These are phyloP conservation scores for Astrephomene gubernaculifera DNA, from an alignment of 139 green algal species.

Conservation along the genomic window DNA sequence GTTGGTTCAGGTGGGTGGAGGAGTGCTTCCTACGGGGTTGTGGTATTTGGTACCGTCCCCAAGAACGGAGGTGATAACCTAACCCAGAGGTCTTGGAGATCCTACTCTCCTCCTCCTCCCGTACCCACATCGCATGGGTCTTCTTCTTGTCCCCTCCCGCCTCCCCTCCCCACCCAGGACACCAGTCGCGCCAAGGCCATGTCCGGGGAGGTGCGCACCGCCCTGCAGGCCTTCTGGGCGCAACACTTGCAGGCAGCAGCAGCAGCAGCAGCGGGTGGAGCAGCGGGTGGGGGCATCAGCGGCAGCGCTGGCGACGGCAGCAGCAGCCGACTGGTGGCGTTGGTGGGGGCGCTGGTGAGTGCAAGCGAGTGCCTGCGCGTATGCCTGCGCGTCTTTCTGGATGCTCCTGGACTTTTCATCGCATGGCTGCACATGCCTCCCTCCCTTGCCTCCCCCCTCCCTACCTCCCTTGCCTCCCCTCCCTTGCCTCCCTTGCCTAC, in stretches of 20 bases:
- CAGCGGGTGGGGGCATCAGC: background rate
- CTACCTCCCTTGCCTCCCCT: background rate
- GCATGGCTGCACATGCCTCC: no score
- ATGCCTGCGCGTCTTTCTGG: no score
- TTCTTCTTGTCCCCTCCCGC: background rate
- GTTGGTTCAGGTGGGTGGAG: background rate
- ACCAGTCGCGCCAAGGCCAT: constrained; percentile 40
- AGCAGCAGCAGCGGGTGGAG: background rate
- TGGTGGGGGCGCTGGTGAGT: constrained; percentile 54
- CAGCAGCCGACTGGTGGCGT: constrained; percentile 46
- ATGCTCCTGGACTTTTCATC: no score
- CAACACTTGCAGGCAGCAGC: background rate
- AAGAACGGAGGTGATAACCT: no score
- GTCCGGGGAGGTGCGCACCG: constrained; percentile 33
- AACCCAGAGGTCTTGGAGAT: background rate
- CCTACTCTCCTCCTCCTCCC: background rate
- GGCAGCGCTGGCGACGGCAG: background rate
- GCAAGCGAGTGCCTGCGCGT: no score
- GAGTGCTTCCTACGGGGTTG: no score
- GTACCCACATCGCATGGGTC: background rate
- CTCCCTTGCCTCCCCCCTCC: background rate
- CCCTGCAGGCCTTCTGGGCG: constrained; percentile 42
- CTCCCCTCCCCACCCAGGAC: constrained; percentile 15
- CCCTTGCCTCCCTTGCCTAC: background rate
- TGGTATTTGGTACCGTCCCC: no score